Conservation (phyloP, 1,139 yeast species). For the Kurtzmaniella quercitrusa region DNA sequence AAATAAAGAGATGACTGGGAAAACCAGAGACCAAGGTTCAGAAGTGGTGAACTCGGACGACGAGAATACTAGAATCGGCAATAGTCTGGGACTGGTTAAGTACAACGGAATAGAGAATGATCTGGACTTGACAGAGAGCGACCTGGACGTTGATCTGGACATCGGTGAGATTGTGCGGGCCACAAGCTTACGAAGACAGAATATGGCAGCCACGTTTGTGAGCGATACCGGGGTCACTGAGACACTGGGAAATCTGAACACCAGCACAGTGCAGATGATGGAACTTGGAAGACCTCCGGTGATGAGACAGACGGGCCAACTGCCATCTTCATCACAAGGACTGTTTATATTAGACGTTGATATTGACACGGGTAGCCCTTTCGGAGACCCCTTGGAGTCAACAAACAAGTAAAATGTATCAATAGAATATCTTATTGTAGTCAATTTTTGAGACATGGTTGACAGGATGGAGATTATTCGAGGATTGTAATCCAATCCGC, state of each 20-base stretch:
- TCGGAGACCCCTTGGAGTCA: slow-evolving; percentile 23
- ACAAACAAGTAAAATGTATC: background rate
- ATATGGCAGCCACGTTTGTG: slow-evolving; percentile 7
- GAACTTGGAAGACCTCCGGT: slow-evolving; percentile 5
- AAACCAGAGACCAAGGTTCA: slow-evolving; percentile 4
- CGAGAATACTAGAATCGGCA: slow-evolving; percentile 8
- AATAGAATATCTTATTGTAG: background rate
- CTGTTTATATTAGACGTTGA: slow-evolving; percentile 37
- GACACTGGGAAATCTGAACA: slow-evolving; percentile 1
- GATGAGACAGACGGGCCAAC: slow-evolving; percentile 5
- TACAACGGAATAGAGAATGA: background rate
- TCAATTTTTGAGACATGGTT: too few species aligned
- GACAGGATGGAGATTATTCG: too few species aligned
- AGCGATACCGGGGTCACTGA: background rate
- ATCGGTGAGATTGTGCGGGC: slow-evolving; percentile 46
- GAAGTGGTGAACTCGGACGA: slow-evolving; percentile 6
- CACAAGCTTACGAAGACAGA: slow-evolving; percentile 29
- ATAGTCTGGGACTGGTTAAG: slow-evolving; percentile 4
- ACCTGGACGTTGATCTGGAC: slow-evolving; percentile 46
- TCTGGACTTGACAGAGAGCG: slow-evolving; percentile 19
- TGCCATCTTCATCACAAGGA: slow-evolving; percentile 18
- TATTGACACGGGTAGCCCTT: slow-evolving; percentile 27
- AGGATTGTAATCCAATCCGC: too few species aligned
- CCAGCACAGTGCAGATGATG: slow-evolving; percentile 4
- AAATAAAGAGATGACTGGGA: slow-evolving; percentile 4